phyloP scores from a whole-genome alignment of 768 basidiomycete genomes.

The Pleurotus tuoliensis region DNA sequence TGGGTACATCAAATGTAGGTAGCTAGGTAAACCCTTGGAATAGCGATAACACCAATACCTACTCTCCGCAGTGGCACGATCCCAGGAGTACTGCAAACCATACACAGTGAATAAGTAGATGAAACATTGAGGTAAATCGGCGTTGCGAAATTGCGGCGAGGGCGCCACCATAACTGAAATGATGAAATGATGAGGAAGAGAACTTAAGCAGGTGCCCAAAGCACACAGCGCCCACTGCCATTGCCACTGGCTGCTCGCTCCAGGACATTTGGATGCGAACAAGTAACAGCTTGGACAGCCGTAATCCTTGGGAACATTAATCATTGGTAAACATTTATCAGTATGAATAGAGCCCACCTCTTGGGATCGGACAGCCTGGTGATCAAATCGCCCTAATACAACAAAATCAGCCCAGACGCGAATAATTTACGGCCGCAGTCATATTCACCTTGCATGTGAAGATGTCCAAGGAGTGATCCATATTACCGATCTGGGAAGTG shows the following conservation, averaged over 20 bases:
- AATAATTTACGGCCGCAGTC: not conserved
- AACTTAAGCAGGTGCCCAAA: constrained; percentile 58
- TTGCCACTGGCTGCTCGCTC: constrained; percentile 78
- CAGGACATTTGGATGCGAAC: constrained; percentile 72
- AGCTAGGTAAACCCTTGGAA: too few relatives aligned
- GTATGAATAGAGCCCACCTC: constrained; percentile 33
- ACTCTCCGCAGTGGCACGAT: too few relatives aligned
- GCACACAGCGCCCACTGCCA: constrained; percentile 71
- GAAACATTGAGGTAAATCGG: not conserved
- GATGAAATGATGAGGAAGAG: constrained; percentile 10
- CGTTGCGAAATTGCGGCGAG: not conserved
- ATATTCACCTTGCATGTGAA: constrained; percentile 60
- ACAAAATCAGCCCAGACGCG: not conserved
- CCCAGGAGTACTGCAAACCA: too few relatives aligned
- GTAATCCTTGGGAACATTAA: constrained; percentile 48
- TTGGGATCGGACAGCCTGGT: constrained; percentile 55
- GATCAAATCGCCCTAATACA: constrained; percentile 61
- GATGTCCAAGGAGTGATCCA: constrained; percentile 77
- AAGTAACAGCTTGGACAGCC: constrained; percentile 88
- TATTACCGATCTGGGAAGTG: constrained; percentile 57
- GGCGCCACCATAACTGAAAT: constrained; percentile 3
- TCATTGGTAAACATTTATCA: not conserved
- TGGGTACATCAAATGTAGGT: too few relatives aligned
- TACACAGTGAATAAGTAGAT: not conserved
- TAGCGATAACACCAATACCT: too few relatives aligned